A percentile compares a stretch with the other conserved stretches of the same genome.
Conservation (phyloP, 768 basidiomycete species). For the Lactarius deliciosus region DNA sequence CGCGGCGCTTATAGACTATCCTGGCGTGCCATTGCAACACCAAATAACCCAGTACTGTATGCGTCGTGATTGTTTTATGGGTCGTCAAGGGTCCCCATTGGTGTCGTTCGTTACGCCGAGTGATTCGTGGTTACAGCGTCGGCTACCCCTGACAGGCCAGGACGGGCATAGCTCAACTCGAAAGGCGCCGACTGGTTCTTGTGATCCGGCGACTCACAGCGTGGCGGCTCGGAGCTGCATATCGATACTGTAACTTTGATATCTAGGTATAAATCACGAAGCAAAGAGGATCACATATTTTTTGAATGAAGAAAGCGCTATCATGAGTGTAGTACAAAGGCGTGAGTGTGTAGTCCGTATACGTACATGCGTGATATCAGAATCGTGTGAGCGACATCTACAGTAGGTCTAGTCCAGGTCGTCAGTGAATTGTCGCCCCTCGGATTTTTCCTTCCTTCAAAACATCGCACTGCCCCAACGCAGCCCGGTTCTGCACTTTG, state of each 20-base stretch:
- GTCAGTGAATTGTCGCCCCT: background rate
- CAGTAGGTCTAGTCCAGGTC: background rate
- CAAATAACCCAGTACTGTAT: background rate
- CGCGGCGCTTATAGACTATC: background rate
- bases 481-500: constrained; percentile 17
- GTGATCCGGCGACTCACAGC: background rate
- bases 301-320: background rate
- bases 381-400: background rate
- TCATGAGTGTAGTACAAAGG: background rate
- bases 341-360: background rate
- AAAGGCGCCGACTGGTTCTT: background rate
- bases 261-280: too few species aligned
- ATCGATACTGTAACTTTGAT: too few species aligned
- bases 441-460: background rate
- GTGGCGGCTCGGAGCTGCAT: too few species aligned
- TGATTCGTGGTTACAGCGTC: background rate
- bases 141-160: background rate
- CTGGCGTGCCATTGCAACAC: background rate
- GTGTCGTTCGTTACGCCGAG: background rate
- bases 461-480: constrained; percentile 12
- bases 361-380: background rate
- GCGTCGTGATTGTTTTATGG: background rate
- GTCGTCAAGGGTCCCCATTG: background rate
- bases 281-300: background rate
- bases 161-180: background rate